Evolutionary conservation across 1,284 basidiomycete genomes (phyloP), one percentile per base, ranked within the genome.

Genomic region (Irpex rosettiformis): DNA sequence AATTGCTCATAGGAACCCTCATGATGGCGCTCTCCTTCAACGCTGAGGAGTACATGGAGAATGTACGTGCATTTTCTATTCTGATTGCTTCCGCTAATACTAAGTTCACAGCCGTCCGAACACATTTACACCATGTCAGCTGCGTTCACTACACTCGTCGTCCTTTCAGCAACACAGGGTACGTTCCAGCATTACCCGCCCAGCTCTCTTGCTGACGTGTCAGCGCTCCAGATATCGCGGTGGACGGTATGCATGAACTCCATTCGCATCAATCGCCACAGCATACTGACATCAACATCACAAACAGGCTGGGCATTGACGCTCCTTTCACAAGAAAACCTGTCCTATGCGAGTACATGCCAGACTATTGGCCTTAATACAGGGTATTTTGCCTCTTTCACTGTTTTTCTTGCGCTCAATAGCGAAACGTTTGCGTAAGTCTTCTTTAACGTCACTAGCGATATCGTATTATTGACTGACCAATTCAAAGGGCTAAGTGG

Each of bases 91-190:
- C 24, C 10, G 18, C 48, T 51, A 10, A 51, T 22, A 11, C 48
- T 6, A n/a, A 52, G 48, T 29, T 30, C 13, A 54, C 68, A 96
- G 93, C 91, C 94, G 16, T 83, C 82, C 51, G 83, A 95, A 42
- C 85, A 97, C 73, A 82, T 99, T 52, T 73, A 80, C 54, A 84
- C 89, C 66, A 79, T 99, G 58, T 98, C 97, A 1, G 76, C 84
- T 57, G 78, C 96, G 43, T 99, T 98, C 69, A 95, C 95, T 16
- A 83, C 86, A 5, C 84, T 99, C 42, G 96, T 98, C 48, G 84
- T 96, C 61, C 91, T 99, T 65, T 96, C 97, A 16, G 97, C 97
- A 4, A 99, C 97, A 0, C 97, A 99, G 84, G 94, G 93, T 89
- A 66, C 56, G 79, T 70, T 5, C 5, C 11, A 8, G 52, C 25